phyloP scores from a whole-genome alignment of 73 alveolate genomes.

The Loxodes magnus region DNA sequence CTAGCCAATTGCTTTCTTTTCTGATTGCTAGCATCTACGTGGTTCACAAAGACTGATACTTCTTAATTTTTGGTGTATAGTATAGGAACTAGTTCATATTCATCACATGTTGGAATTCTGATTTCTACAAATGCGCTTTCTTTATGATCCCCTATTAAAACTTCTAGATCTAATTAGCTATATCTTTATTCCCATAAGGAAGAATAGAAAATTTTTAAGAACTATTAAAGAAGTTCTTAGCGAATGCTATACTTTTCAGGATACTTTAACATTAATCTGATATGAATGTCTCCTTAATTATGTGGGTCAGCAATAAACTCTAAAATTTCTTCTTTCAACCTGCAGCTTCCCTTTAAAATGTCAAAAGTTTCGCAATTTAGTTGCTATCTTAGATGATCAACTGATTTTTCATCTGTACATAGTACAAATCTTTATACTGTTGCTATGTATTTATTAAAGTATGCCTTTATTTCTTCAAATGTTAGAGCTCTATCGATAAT shows the following conservation, averaged over 20 bases:
- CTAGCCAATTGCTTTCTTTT: constrained; percentile 39
- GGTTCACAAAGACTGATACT: constrained; percentile 40
- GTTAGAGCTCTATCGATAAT: not conserved
- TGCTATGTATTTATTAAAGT: constrained; percentile 15
- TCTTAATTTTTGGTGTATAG: constrained; percentile 20
- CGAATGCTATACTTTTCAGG: constrained; percentile 55
- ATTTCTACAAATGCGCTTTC: constrained; percentile 64
- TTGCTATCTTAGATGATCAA: constrained; percentile 38
- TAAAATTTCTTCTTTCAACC: constrained; percentile 24
- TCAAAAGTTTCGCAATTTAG: constrained; percentile 13
- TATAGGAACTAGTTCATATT: constrained; percentile 42
- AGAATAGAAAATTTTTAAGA: constrained; percentile 27
- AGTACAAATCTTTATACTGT: constrained; percentile 34
- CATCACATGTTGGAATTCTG: constrained; percentile 41
- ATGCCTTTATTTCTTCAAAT: not conserved
- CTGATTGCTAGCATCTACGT: constrained; percentile 50
- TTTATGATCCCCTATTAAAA: constrained; percentile 54
- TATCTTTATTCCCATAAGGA: constrained; percentile 44
- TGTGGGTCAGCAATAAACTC: constrained; percentile 40
- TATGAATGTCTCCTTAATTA: constrained; percentile 52
- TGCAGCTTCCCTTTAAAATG: not conserved
- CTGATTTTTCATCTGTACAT: constrained; percentile 65
- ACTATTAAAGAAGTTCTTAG: constrained; percentile 31
- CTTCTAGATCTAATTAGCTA: constrained; percentile 28
- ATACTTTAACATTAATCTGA: constrained; percentile 32